Percentiles rank a stretch among this genome's conserved stretches.
Evolutionary conservation across 2,329 filamentous ascomycete genomes (phyloP).

Genomic region (Lojkania enalia): DNA sequence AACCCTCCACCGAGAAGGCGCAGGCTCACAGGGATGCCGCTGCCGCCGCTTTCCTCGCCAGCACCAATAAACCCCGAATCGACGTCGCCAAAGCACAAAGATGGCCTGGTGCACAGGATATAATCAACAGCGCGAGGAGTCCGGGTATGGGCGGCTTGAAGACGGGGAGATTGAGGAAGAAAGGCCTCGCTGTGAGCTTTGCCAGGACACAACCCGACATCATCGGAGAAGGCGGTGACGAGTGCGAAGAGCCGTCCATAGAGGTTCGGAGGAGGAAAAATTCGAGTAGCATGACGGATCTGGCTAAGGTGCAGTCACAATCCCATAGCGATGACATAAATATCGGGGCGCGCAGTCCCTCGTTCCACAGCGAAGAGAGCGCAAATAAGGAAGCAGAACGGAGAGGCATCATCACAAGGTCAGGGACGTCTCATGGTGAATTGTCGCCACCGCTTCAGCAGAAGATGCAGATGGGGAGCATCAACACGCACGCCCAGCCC

Average conservation of each 20-base stretch:
- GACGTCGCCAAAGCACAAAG: conserved; percentile 55
- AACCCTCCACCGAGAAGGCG: conserved; percentile 54
- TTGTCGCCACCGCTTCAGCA: conserved; percentile 41
- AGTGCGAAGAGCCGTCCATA: conserved; percentile 70
- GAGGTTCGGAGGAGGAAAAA: conserved; percentile 68
- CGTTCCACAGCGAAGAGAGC: conserved; percentile 29
- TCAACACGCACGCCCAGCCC: conserved; percentile 37
- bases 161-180: conserved; percentile 54
- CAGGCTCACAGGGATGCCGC: conserved; percentile 32
- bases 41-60: conserved; percentile 32
- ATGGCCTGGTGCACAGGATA: conserved; percentile 55
- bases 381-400: conserved; percentile 26
- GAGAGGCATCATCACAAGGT: conserved; percentile 38
- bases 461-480: conserved; percentile 42
- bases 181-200: conserved; percentile 76
- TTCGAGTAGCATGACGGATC: conserved; percentile 22
- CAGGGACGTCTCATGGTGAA: conserved; percentile 39
- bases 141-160: conserved; percentile 43
- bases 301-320: conserved; percentile 22
- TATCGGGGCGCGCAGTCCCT: conserved; percentile 29
- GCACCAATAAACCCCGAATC: conserved; percentile 45
- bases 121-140: conserved; percentile 44
- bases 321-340: conserved; percentile 35
- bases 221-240: conserved; percentile 91
- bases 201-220: conserved; percentile 72